These are phyloP conservation scores for Rhynchosporium graminicola DNA, from an alignment of 2,329 filamentous ascomycete species.

Conservation along the genomic window DNA sequence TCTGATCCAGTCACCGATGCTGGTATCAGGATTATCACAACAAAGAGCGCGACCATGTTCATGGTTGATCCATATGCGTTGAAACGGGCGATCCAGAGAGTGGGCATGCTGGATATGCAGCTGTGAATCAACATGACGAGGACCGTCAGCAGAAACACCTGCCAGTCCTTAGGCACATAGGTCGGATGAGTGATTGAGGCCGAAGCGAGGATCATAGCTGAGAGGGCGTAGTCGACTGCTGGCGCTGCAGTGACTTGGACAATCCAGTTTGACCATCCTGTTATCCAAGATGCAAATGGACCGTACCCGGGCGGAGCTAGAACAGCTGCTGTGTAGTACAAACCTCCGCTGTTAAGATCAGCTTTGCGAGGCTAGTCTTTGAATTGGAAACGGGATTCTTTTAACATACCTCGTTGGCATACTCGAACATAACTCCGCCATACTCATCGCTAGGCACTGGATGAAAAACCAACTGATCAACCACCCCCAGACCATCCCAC, in stretches of 20 bases:
- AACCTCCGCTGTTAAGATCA: slow-evolving; percentile 52
- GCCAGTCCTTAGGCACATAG: slow-evolving; percentile 66
- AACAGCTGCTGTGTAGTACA: slow-evolving; percentile 74
- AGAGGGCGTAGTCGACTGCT: slow-evolving; percentile 65
- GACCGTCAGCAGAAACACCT: slow-evolving; percentile 67
- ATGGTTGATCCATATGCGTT: slow-evolving; percentile 70
- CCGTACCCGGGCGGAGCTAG: slow-evolving; percentile 67
- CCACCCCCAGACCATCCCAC: slow-evolving; percentile 77
- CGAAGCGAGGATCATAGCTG: slow-evolving; percentile 71
- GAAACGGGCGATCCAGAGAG: slow-evolving; percentile 67
- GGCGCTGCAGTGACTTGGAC: slow-evolving; percentile 66
- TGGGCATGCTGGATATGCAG: slow-evolving; percentile 69
- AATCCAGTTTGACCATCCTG: slow-evolving; percentile 71
- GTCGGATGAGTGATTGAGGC: slow-evolving; percentile 66
- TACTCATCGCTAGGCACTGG: slow-evolving; percentile 66
- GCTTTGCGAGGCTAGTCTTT: neutral
- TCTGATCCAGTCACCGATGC: slow-evolving; percentile 47
- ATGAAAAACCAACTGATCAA: slow-evolving; percentile 72
- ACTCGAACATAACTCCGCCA: slow-evolving; percentile 71
- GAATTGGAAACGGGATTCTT: too few relatives aligned
- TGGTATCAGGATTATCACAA: slow-evolving; percentile 70
- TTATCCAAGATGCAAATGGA: slow-evolving; percentile 67
- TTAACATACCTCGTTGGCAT: slow-evolving; percentile 63
- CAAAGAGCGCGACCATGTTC: slow-evolving; percentile 67
- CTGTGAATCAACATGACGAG: slow-evolving; percentile 69